A percentile compares a stretch with the other conserved stretches of the same genome.
Evolutionary conservation across 768 basidiomycete genomes (phyloP).

Genomic region (Cyclocybe aegerita): DNA sequence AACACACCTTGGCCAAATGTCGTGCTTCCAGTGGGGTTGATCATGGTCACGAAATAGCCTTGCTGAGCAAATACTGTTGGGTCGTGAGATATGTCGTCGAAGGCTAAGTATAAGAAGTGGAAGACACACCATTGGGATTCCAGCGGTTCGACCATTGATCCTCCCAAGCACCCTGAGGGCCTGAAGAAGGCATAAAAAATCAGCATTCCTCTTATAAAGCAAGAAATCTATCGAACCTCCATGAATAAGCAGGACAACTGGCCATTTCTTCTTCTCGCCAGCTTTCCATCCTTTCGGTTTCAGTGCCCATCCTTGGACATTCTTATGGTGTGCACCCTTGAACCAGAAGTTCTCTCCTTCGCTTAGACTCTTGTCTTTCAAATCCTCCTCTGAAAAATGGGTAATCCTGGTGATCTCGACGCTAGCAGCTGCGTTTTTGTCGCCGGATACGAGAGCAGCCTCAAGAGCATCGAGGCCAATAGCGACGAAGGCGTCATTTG

Average conservation of each 20-base stretch:
- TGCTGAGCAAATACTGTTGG: constrained; percentile 73
- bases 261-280: constrained; percentile 72
- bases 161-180: constrained; percentile 84
- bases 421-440: constrained; percentile 24
- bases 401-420: constrained; percentile 60
- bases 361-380: constrained; percentile 58
- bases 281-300: constrained; percentile 77
- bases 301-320: constrained; percentile 83
- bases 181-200: constrained; percentile 21
- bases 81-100: neutral
- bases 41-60: constrained; percentile 84
- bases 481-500: constrained; percentile 78
- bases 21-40: constrained; percentile 95
- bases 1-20: constrained; percentile 81
- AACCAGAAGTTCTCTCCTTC: constrained; percentile 87
- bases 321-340: constrained; percentile 70
- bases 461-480: constrained; percentile 34
- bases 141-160: constrained; percentile 91
- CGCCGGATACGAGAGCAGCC: constrained; percentile 33
- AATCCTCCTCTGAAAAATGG: constrained; percentile 52
- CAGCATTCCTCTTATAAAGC: neutral
- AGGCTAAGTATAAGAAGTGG: neutral
- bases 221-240: constrained; percentile 44
- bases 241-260: constrained; percentile 78
- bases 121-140: constrained; percentile 75